Evolutionary conservation across 352 stramenopile genomes (phyloP), one percentile per base, ranked within the genome.

Genomic region (Thraustotheca clavata): DNA sequence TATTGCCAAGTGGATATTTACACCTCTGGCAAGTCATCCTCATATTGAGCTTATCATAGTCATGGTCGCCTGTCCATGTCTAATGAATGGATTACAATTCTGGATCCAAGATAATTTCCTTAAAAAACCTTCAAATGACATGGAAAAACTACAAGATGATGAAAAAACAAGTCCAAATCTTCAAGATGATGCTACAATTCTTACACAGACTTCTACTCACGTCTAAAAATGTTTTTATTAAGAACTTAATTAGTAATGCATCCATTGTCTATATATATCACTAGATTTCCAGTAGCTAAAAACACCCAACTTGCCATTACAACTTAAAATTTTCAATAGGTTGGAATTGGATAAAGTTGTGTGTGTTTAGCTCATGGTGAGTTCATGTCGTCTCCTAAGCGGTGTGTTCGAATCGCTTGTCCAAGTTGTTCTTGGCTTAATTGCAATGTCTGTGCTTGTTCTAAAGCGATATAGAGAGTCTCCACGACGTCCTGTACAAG

Each of bases 101-200:
- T 95, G 84, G 84, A 49, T 95, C 33, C 86, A 95, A 69, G 86
- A 95, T 75, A 92, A 76, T 71, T 95, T 93, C 69, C 77, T 95
- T 50, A 95, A 94, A 66, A 91, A 94, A 62, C 81, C 91, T 43
- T 71, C 86, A 8, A 73, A 73, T 8, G 72, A 86, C 48, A 62
- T 62, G 55, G 55, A 62, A n/a, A 16, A 27, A 12, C 12, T 62
- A 6, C 55, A 38, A 7, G 38, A 26, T 8, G 33, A 55, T 11
- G 55, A 50, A 16, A 43, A 43, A 20, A 16, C 38, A 20, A 18
- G 38, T 20, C 38, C 16, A 20, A 43, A 16, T 20, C 38, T 18
- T 20, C 16, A 20, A 16, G 38, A 43, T 18, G 38, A 20, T 43
- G 38, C 38, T 20, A 43, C 38, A 20, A 20, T n/a, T n/a, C n/a